These are phyloP conservation scores for Plasmodium gallinaceum DNA, from an alignment of 169 alveolate genomes.

Conservation along the genomic window DNA sequence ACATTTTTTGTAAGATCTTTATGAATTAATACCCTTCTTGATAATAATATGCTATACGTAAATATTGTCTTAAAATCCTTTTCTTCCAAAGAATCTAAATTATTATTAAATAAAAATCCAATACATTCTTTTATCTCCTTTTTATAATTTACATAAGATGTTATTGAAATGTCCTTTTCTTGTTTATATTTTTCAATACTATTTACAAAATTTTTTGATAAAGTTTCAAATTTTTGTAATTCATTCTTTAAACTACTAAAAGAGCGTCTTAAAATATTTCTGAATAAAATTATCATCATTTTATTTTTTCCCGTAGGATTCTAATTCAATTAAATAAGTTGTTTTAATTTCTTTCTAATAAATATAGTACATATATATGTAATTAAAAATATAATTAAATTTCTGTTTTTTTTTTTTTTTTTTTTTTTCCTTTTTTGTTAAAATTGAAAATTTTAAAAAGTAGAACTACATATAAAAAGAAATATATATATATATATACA, in stretches of 20 bases:
- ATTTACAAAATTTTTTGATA: slow-evolving; percentile 21
- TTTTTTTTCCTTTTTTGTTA: no score
- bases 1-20: slow-evolving; percentile 13
- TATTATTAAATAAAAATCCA: slow-evolving; percentile 10
- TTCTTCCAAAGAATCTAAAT: slow-evolving; percentile 13
- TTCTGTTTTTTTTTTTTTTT: no score
- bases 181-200: slow-evolving; percentile 42
- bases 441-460: no score
- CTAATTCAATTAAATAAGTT: no score
- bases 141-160: slow-evolving; percentile 39
- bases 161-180: slow-evolving; percentile 28
- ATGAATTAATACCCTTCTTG: slow-evolving; percentile 27
- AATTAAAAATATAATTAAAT: no score
- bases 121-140: slow-evolving; percentile 40
- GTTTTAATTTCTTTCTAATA: no score
- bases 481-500: no score
- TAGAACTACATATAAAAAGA: no score
- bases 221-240: slow-evolving; percentile 23
- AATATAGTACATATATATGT: no score
- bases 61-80: slow-evolving; percentile 33
- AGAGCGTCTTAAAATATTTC: slow-evolving; percentile 1
- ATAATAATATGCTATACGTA: slow-evolving; percentile 40
- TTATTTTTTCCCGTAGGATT: no score
- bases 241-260: slow-evolving; percentile 17
- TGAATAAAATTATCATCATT: neutral